Percentiles rank a stretch among this genome's conserved stretches.
phyloP scores from a whole-genome alignment of 306 rosid species.

The Carpinus viminea region DNA sequence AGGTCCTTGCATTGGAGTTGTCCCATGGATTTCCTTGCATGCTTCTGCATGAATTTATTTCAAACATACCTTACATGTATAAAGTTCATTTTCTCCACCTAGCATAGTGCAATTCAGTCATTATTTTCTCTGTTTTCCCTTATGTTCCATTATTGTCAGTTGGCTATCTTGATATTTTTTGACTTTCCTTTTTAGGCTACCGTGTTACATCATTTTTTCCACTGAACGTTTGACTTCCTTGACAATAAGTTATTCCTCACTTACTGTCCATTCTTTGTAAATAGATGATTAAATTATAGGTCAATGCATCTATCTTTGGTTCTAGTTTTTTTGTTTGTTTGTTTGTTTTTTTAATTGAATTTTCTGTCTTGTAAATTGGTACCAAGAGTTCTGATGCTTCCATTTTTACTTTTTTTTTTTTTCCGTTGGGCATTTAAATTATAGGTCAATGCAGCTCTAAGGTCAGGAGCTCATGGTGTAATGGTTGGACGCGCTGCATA shows the following conservation, averaged over 20 bases:
- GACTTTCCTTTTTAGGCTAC: background rate
- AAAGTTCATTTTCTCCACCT: background rate
- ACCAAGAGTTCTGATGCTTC: slow-evolving; percentile 12
- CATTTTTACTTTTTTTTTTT: slow-evolving; percentile 3
- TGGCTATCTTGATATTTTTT: background rate
- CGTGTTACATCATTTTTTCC: background rate
- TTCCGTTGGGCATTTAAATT: slow-evolving; percentile 29
- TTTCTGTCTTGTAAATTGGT: slow-evolving; percentile 1
- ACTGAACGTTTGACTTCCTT: background rate
- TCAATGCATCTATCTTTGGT: background rate
- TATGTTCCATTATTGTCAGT: background rate
- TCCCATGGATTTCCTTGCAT: background rate
- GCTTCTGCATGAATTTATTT: background rate
- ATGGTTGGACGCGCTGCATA: slow-evolving; percentile 98
- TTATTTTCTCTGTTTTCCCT: background rate
- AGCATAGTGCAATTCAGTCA: background rate
- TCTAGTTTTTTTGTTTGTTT: slow-evolving; percentile 10
- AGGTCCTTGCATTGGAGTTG: background rate
- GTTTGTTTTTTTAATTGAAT: slow-evolving; percentile 9
- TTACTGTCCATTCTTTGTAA: background rate
- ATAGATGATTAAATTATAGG: background rate
- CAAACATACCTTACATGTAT: background rate
- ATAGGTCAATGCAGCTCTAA: slow-evolving; percentile 80
- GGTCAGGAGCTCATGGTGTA: slow-evolving; percentile 92
- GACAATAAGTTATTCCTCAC: background rate